These are phyloP conservation scores for Pseudocercospora crystallina DNA, from an alignment of 2,329 filamentous ascomycete genomes.

Conservation along the genomic window DNA sequence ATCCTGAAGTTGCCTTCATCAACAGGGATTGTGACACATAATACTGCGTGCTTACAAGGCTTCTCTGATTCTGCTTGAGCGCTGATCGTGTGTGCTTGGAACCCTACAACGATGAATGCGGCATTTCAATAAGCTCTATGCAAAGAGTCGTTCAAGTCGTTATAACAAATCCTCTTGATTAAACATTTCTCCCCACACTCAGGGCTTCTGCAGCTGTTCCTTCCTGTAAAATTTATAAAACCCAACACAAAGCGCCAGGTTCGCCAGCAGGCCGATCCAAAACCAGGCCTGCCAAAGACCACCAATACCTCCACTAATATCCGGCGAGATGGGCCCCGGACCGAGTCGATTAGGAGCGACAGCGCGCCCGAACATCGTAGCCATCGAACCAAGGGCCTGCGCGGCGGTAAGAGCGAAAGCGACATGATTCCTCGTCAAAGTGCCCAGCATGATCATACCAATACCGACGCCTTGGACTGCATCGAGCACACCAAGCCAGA, in stretches of 20 bases:
- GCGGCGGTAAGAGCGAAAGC: conserved; percentile 59
- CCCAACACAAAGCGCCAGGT: conserved; percentile 24
- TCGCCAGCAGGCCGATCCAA: conserved; percentile 22
- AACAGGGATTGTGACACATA: too few species aligned
- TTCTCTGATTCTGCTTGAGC: too few species aligned
- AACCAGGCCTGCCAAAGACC: conserved; percentile 27
- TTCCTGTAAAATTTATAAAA: conserved; percentile 28
- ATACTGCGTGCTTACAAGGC: too few species aligned
- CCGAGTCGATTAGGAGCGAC: conserved; percentile 61
- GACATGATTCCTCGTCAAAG: conserved; percentile 61
- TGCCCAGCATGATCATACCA: conserved; percentile 66
- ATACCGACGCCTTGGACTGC: conserved; percentile 64
- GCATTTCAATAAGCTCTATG: too few species aligned
- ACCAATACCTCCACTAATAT: conserved; percentile 52
- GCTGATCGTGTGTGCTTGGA: too few species aligned
- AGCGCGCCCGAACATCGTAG: conserved; percentile 60
- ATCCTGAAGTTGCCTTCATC: too few species aligned
- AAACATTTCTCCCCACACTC: too few species aligned
- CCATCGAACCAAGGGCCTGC: conserved; percentile 60
- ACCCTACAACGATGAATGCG: too few species aligned
- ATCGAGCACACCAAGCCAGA: conserved; percentile 66
- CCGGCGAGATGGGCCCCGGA: conserved; percentile 61
- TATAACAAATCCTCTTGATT: too few species aligned
- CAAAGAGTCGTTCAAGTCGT: too few species aligned
- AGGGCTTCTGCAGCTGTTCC: conserved; percentile 28